Base-by-base conservation (phyloP, 2,329 filamentous ascomycete species). In the Annulohypoxylon truncatum region DNA sequence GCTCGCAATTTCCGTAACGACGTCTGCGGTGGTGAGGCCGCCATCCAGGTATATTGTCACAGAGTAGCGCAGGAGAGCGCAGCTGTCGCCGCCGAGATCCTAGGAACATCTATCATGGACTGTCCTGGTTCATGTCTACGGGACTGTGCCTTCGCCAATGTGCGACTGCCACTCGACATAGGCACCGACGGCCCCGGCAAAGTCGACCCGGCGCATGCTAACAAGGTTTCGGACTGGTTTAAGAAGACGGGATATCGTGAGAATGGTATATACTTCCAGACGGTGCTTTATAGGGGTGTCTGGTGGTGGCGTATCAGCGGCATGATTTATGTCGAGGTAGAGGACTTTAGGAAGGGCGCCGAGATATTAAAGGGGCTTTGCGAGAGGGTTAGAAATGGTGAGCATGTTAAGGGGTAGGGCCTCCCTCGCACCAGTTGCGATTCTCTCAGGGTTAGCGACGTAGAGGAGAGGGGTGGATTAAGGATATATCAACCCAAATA, bases 261-360 rank as follows among this genome's bases (percentile, higher is more conserved):
- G 55, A 79, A 79, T 71, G 78, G 84, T n/a, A 89, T 87, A 0
- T 90, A 88, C 70, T 80, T 89, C 56, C 84, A 86, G 47, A 78
- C 85, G 2, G 80, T 87, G 47, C 79, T 82, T 15, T 87, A 91
- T 74, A 82, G 77, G 0, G 82, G 82, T 0, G 80, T 76, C 60
- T 83, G 88, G 77, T 92, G 87, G 87, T 82, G 82, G n/a, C 79
- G 90, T 31, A 70, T 92, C 50, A 89, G 87, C 72, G 88, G 82
- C 22, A 89, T 90, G 80, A 80, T 90, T 0, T 92, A 90, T 74
- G 76, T 92, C 12, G 89, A 90, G 28, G 77, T 84, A 61, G 81
- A 79, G 13, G 89, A 92, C 76, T 91, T 90, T 70, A 59, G 54
- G 5, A 69, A 38, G 15, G 75, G 68, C 0, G 74, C 75, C 2